Evolutionary conservation across 202 grass and related monocot species (phyloP).

Genomic region (Panicum virgatum): DNA sequence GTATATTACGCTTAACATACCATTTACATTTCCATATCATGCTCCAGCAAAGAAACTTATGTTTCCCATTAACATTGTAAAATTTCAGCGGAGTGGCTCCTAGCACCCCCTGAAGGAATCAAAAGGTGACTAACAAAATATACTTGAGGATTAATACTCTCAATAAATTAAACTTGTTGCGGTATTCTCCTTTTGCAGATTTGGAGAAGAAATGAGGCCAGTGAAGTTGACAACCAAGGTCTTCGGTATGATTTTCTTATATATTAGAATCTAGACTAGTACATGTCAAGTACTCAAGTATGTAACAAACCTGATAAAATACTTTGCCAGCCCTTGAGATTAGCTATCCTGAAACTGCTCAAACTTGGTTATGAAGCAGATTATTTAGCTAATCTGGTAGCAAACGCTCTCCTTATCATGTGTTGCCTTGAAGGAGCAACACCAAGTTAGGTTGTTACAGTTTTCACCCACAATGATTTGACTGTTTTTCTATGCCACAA

Average conservation of each 20-base stretch:
- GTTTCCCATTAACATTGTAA: conserved; percentile 19
- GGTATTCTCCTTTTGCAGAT: conserved; percentile 59
- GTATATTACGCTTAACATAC: neutral
- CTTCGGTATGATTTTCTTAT: conserved; percentile 68
- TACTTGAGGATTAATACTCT: conserved; percentile 10
- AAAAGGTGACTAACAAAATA: conserved; percentile 68
- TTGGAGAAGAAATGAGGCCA: conserved; percentile 99
- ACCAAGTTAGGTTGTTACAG: neutral
- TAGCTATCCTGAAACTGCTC: conserved; percentile 27
- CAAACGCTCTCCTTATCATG: neutral
- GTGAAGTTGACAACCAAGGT: conserved; percentile 92
- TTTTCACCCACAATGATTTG: neutral
- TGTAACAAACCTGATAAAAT: conserved; percentile 24
- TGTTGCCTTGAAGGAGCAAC: conserved; percentile 21
- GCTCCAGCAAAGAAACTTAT: conserved; percentile 33
- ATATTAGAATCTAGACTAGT: conserved; percentile 32
- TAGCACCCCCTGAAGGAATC: conserved; percentile 69
- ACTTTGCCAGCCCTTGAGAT: conserved; percentile 16
- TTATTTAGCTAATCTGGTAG: conserved; percentile 1
- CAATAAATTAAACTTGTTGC: conserved; percentile 26
- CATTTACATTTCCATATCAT: conserved; percentile 27
- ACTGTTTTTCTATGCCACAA: neutral
- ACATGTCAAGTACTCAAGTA: no score
- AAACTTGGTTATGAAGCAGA: conserved; percentile 21
- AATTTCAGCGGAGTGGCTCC: conserved; percentile 84